phyloP scores from a whole-genome alignment of 495 filamentous ascomycete species.

The Penicillium cinerascens region DNA sequence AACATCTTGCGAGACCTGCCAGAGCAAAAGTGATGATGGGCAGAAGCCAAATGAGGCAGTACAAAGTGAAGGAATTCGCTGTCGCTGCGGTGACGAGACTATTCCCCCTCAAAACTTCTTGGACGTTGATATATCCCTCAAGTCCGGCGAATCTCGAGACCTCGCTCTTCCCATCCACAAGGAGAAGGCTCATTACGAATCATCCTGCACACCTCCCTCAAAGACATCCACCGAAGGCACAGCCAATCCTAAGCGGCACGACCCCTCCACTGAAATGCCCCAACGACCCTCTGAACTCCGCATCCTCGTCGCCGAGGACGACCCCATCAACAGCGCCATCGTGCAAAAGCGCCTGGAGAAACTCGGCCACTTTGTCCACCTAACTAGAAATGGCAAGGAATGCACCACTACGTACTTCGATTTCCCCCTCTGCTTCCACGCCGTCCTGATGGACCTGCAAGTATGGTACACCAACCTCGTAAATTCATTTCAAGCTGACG shows the following conservation, averaged over 20 bases:
- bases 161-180: constrained; percentile 5
- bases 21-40: neutral
- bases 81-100: constrained; percentile 14
- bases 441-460: constrained; percentile 95
- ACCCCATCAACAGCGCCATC: constrained; percentile 84
- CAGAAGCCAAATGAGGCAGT: neutral
- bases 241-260: neutral
- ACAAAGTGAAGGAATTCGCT: neutral
- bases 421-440: constrained; percentile 58
- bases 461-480: constrained; percentile 36
- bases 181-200: neutral
- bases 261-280: neutral
- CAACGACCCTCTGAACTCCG: constrained; percentile 39
- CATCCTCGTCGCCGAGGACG: constrained; percentile 81
- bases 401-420: constrained; percentile 66
- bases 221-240: neutral
- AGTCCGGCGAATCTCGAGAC: constrained; percentile 12
- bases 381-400: constrained; percentile 80
- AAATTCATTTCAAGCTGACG: neutral
- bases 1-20: neutral
- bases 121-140: constrained; percentile 12
- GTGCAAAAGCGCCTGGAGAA: constrained; percentile 77
- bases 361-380: constrained; percentile 62
- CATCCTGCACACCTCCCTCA: neutral
- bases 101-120: constrained; percentile 5